A percentile compares a stretch with the other conserved stretches of the same genome.
Evolutionary conservation across 805 yeast species (phyloP).

Genomic region (Metschnikowia continentalis): DNA sequence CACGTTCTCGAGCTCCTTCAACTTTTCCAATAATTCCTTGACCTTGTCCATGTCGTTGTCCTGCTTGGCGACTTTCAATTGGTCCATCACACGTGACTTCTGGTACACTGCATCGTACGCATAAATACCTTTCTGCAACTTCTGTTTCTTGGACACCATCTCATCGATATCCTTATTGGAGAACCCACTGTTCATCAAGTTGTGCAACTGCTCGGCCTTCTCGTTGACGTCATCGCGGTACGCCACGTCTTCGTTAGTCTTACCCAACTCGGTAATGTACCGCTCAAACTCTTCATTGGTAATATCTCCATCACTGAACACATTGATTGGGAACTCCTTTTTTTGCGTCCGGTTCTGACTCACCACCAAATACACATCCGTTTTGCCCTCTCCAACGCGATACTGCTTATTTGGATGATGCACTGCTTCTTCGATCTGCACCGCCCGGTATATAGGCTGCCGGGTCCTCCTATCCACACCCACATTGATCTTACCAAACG

Average conservation of each 20-base stretch:
- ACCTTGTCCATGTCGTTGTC: conserved; percentile 38
- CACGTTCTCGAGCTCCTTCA: conserved; percentile 44
- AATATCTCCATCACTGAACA: conserved; percentile 74
- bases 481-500: conserved; percentile 79
- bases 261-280: conserved; percentile 58
- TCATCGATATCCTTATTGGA: conserved; percentile 72
- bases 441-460: conserved; percentile 73
- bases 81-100: conserved; percentile 67
- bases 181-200: conserved; percentile 61
- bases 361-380: conserved; percentile 58
- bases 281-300: conserved; percentile 67
- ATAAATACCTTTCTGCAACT: conserved; percentile 45
- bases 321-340: conserved; percentile 71
- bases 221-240: conserved; percentile 58
- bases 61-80: conserved; percentile 70
- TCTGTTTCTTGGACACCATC: conserved; percentile 70
- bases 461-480: conserved; percentile 64
- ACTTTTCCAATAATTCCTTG: conserved; percentile 29
- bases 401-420: conserved; percentile 40
- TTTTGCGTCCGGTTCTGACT: conserved; percentile 76
- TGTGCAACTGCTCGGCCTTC: conserved; percentile 58
- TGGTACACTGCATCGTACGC: conserved; percentile 66
- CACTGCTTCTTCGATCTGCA: conserved; percentile 66
- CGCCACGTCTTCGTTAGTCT: conserved; percentile 57
- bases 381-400: conserved; percentile 38